Evolutionary conservation across 768 basidiomycete genomes (phyloP), one percentile per base, ranked within the genome.

Genomic region (Termitomyces sp.): DNA sequence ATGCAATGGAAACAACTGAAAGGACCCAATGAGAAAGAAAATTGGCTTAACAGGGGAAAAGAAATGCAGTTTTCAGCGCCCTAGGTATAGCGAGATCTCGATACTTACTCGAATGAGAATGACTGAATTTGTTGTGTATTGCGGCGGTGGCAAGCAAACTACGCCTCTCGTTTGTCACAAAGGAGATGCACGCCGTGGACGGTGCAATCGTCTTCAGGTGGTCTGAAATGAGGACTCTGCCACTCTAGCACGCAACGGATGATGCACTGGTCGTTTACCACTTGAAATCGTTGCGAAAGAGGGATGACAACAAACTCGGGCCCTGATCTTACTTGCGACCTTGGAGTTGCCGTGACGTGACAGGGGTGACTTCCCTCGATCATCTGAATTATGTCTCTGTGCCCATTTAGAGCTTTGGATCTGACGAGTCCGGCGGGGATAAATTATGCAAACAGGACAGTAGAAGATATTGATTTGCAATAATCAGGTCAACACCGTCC

Each of bases 331-430:
- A 62, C 61, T 62, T 57, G 55, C 51, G 49, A 62, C 48, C 30
- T 55, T 54, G 38, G 38, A 40, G n/a, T 62, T 54, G 43, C 55
- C 38, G 61, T 62, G 61, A 62, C 61, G 61, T 62, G 61, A 62
- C 61, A 45, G 22, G 26, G 55, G 61, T 60, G 57, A 60, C 59
- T 52, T 52, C 26, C 26, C 46, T 57, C 57, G 57, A 61, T 61
- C 60, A 58, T 49, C 54, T 55, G 24, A 24, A 38, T 38, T 57
- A 53, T 56, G 40, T 18, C 40, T 41, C n/a, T 1, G 2, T 1
- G n/a, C 40, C n/a, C 40, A 41, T 14, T 41, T 9, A 41, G 40
- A 41, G 40, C n/a, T 41, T 41, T 6, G 18, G 38, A 35, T 20
- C 20, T 24, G 43, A 24, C 28, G 13, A 30, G 18, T 33, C 24